A percentile compares a stretch with the other conserved stretches of the same genome.
phyloP scores from a whole-genome alignment of 2,329 filamentous ascomycete species.

The Chrysosporium queenslandicum region DNA sequence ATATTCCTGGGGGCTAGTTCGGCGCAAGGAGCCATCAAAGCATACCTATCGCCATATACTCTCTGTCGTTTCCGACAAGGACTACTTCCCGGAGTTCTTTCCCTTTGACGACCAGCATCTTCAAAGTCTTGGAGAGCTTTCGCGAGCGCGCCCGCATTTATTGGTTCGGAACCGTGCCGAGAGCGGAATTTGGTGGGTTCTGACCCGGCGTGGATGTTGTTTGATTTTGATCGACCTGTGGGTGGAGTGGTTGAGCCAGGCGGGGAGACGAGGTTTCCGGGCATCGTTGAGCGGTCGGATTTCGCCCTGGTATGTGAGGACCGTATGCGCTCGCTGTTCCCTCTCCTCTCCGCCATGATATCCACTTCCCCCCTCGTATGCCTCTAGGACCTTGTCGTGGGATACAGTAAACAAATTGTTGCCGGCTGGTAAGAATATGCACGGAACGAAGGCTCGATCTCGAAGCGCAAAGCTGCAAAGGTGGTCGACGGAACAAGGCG shows the following conservation, averaged over 20 bases:
- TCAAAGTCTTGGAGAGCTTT: slow-evolving; percentile 54
- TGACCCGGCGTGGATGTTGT: slow-evolving; percentile 10
- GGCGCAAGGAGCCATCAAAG: too few relatives aligned
- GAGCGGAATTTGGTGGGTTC: slow-evolving; percentile 22
- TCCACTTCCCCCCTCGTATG: neutral
- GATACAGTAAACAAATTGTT: neutral
- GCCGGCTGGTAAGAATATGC: neutral
- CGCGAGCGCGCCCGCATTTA: slow-evolving; percentile 50
- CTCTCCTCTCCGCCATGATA: slow-evolving; percentile 9
- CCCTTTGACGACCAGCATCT: slow-evolving; percentile 48
- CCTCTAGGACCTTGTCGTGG: neutral
- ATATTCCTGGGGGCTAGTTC: too few relatives aligned
- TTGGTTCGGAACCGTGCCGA: slow-evolving; percentile 39
- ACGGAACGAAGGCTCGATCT: too few relatives aligned
- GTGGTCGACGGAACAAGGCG: too few relatives aligned
- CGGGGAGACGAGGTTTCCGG: slow-evolving; percentile 38
- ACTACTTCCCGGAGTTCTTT: slow-evolving; percentile 54
- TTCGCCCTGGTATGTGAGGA: slow-evolving; percentile 4
- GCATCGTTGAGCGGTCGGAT: slow-evolving; percentile 18
- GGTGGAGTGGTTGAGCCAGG: slow-evolving; percentile 52
- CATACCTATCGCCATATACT: slow-evolving; percentile 54
- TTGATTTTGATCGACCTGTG: slow-evolving; percentile 40
- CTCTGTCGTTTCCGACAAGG: slow-evolving; percentile 60
- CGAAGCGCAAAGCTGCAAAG: slow-evolving; percentile 1
- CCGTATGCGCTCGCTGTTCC: slow-evolving; percentile 1